A percentile compares a stretch with the other conserved stretches of the same genome.
phyloP scores from a whole-genome alignment of 2,329 filamentous ascomycete genomes.

The Exophiala aquamarina region DNA sequence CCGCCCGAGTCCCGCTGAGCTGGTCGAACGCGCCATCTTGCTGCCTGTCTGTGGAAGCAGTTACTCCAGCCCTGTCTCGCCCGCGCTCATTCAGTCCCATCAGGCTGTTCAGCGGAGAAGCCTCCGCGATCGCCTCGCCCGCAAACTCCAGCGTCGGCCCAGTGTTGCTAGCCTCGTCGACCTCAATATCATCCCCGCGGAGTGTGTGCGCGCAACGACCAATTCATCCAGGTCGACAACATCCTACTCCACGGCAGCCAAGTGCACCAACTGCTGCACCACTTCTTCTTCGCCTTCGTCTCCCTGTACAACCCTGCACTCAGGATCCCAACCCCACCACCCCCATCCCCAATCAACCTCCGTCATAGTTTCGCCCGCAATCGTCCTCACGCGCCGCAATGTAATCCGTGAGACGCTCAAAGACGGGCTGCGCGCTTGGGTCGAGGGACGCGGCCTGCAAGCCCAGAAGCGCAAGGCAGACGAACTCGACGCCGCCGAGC shows the following conservation, averaged over 20 bases:
- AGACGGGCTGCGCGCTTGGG: slow-evolving; percentile 64
- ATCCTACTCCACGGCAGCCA: too few relatives aligned
- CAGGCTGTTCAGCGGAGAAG: slow-evolving; percentile 20
- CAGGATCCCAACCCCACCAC: too few relatives aligned
- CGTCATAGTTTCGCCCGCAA: slow-evolving; percentile 52
- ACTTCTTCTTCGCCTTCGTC: too few relatives aligned
- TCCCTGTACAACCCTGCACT: too few relatives aligned
- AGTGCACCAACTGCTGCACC: too few relatives aligned
- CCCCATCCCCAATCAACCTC: too few relatives aligned
- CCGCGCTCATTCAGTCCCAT: slow-evolving; percentile 26
- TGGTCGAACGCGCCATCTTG: slow-evolving; percentile 65
- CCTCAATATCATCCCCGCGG: slow-evolving; percentile 30
- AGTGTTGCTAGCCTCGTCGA: slow-evolving; percentile 33
- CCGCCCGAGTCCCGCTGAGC: slow-evolving; percentile 59
- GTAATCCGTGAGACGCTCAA: slow-evolving; percentile 69
- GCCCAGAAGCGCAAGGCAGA: slow-evolving; percentile 34
- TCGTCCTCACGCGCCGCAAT: slow-evolving; percentile 62
- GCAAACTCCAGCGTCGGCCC: slow-evolving; percentile 30
- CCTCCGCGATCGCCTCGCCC: slow-evolving; percentile 24
- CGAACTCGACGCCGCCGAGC: slow-evolving; percentile 36
- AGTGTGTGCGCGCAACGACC: slow-evolving; percentile 28
- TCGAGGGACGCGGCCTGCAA: slow-evolving; percentile 45
- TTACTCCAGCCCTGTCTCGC: slow-evolving; percentile 24
- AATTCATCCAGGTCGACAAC: too few relatives aligned
- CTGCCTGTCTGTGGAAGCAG: slow-evolving; percentile 58